Conservation (phyloP, 495 filamentous ascomycete genomes). For the Achaetomiella virescens region DNA sequence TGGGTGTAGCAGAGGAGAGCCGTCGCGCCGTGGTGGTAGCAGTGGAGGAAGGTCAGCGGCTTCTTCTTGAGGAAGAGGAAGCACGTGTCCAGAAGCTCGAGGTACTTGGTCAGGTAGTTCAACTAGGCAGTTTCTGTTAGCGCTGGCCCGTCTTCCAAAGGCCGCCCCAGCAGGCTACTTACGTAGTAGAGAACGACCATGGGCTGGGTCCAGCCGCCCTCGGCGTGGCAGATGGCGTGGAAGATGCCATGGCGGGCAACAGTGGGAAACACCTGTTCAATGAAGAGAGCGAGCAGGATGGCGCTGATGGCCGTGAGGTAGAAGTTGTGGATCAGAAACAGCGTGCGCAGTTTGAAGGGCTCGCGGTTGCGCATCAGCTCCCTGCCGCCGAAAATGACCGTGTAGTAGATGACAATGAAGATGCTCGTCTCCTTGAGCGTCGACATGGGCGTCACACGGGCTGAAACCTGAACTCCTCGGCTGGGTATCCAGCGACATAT, state of each 20-base stretch:
- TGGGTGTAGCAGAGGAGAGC: slow-evolving; percentile 83
- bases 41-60: slow-evolving; percentile 80
- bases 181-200: slow-evolving; percentile 77
- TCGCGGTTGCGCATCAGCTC: slow-evolving; percentile 65
- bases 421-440: slow-evolving; percentile 59
- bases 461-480: slow-evolving; percentile 64
- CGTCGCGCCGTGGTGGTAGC: slow-evolving; percentile 77
- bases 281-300: slow-evolving; percentile 60
- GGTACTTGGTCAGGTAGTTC: slow-evolving; percentile 80
- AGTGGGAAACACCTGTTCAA: slow-evolving; percentile 67
- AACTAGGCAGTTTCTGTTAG: slow-evolving; percentile 43
- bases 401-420: slow-evolving; percentile 64
- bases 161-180: slow-evolving; percentile 33
- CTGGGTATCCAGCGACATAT: slow-evolving; percentile 61
- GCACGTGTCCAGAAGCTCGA: slow-evolving; percentile 73
- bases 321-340: slow-evolving; percentile 80
- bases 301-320: slow-evolving; percentile 66
- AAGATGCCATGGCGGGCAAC: slow-evolving; percentile 63
- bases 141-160: neutral
- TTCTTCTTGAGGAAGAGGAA: slow-evolving; percentile 87
- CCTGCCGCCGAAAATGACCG: slow-evolving; percentile 68
- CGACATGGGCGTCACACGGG: slow-evolving; percentile 63
- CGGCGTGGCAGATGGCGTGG: slow-evolving; percentile 60
- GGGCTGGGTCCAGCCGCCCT: slow-evolving; percentile 74
- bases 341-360: slow-evolving; percentile 58